A percentile compares a stretch with the other conserved stretches of the same genome.
Evolutionary conservation across 1,284 basidiomycete species (phyloP).

Genomic region (Cryptococcus wingfieldii): DNA sequence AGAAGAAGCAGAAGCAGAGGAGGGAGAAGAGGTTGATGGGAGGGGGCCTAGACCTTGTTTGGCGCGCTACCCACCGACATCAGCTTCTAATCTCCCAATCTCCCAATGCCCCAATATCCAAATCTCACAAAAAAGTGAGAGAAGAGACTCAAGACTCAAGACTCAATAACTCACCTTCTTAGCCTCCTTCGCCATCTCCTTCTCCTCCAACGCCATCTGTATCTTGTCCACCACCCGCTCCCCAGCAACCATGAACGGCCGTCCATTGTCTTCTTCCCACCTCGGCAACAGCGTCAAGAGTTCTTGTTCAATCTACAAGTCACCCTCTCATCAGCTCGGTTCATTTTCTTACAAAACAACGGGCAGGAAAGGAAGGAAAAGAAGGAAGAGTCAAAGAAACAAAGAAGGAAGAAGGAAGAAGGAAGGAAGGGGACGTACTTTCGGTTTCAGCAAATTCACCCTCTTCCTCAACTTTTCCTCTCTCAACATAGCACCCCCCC

Average conservation of each 20-base stretch:
- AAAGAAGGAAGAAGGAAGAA: no score
- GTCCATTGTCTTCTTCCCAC: conserved; percentile 79
- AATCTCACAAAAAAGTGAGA: background rate
- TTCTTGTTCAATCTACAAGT: conserved; percentile 88
- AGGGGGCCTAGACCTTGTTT: conserved; percentile 14
- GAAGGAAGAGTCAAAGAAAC: no score
- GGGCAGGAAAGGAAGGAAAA: no score
- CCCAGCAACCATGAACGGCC: conserved; percentile 80
- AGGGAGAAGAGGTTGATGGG: background rate
- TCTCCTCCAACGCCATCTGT: conserved; percentile 61
- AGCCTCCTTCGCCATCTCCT: conserved; percentile 69
- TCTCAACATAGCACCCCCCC: conserved; percentile 70
- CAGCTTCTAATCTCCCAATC: background rate
- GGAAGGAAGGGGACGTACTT: conserved; percentile 55
- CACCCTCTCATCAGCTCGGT: background rate
- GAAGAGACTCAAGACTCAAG: no score
- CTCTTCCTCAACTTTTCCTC: conserved; percentile 98
- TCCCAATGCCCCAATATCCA: background rate
- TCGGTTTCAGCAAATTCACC: conserved; percentile 89
- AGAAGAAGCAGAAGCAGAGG: background rate
- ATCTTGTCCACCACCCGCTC: conserved; percentile 76
- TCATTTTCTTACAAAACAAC: background rate
- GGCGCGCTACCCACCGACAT: conserved; percentile 24
- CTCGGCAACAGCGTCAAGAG: conserved; percentile 70
- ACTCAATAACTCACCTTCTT: no score